phyloP scores from a whole-genome alignment of 2,329 filamentous ascomycete genomes.

The Alternaria solani region DNA sequence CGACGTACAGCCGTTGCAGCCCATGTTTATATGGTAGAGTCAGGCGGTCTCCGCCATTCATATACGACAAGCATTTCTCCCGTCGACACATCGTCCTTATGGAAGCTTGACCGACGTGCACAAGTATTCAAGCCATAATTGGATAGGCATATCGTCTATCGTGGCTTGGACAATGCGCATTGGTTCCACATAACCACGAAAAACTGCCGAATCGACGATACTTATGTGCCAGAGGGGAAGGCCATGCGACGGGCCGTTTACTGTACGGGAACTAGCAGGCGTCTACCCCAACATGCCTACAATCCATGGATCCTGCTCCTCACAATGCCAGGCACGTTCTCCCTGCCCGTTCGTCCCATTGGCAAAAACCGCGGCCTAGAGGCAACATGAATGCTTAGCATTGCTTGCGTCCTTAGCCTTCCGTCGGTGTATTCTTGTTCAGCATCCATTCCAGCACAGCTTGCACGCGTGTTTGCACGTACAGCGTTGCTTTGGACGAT shows the following conservation, averaged over 20 bases:
- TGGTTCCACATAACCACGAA: background rate
- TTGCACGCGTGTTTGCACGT: background rate
- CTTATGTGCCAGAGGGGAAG: background rate
- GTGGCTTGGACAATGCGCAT: background rate
- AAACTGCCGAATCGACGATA: background rate
- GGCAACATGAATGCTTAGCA: background rate
- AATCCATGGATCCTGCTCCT: background rate
- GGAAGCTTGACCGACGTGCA: background rate
- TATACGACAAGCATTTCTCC: background rate
- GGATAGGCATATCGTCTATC: constrained; percentile 1
- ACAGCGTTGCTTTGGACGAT: background rate
- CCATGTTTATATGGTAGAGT: background rate
- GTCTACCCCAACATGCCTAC: background rate
- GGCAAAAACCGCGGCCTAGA: background rate
- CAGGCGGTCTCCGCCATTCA: background rate
- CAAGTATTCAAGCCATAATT: background rate
- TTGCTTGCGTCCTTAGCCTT: background rate
- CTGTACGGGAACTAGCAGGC: background rate
- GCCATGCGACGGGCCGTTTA: background rate
- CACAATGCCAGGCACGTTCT: background rate
- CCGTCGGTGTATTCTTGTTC: background rate
- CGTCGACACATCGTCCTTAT: background rate
- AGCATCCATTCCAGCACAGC: background rate
- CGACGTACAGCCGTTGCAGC: background rate
- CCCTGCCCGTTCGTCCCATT: background rate